Evolutionary conservation across 139 green algal genomes (phyloP), one percentile per base, ranked within the genome.

Genomic region (Picochlorum costavermella): DNA sequence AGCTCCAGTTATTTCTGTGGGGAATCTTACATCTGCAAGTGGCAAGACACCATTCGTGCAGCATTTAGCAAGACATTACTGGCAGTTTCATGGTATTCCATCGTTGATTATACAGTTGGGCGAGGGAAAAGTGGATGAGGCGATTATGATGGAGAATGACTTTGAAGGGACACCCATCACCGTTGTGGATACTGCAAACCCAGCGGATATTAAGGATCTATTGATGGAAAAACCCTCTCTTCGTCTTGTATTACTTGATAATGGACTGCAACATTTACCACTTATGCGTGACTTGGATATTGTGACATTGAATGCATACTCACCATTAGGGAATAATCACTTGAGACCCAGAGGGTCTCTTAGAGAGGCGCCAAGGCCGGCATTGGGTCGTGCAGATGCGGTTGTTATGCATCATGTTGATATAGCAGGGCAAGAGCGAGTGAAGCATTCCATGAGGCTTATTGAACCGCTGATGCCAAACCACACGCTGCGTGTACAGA

Each of bases 41-140:
- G 71, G 71, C 20, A 78, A 78, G 53, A 78, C 71, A 2, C 71
- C 71, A 0, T 74, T 70, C 61, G 71, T 78, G 13, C 60, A 74
- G 30, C 72, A 56, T 40, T 44, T 78, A 28, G 66, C 71, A 4
- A 53, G 65, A 25, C 66, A 74, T 59, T 78, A 73, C 20, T 30
- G 13, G 2, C 33, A 31, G 17, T 16, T 4, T 14, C 71, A 78
- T 63, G 40, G 50, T 28, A 45, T 74, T 58, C 37, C 60, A 5
- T 67, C 59, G 11, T 49, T 74, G 4, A 61, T 78, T n/a, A 59
- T 78, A 26, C 70, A 76, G 50, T 45, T 61, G 3, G 71, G 71
- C 10, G 44, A 59, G 30, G 71, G 71, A 11, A 74, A 61, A 14
- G 60, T 70, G 6, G 71, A 78, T 49, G 71, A 78, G 28, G 63